phyloP scores from a whole-genome alignment of 1,139 yeast genomes.

The Zygoascus sp. region DNA sequence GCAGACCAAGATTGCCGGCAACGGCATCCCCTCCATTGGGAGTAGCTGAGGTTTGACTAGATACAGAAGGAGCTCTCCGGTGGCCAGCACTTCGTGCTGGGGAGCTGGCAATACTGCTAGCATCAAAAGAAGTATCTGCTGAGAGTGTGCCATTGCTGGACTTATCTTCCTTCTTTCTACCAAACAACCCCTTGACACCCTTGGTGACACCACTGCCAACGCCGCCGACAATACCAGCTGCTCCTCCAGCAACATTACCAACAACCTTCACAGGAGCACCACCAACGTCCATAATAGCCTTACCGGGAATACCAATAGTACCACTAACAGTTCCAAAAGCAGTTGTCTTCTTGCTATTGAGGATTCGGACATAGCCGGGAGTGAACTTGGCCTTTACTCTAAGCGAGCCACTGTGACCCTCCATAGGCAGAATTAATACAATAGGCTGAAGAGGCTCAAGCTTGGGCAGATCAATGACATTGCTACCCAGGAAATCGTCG shows the following conservation, averaged over 20 bases:
- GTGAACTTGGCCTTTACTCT: conserved; percentile 57
- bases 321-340: conserved; percentile 17
- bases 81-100: conserved; percentile 15
- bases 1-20: conserved; percentile 29
- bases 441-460: conserved; percentile 54
- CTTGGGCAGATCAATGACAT: conserved; percentile 53
- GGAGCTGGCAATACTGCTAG: conserved; percentile 17
- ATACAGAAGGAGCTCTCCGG: conserved; percentile 21
- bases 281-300: conserved; percentile 24
- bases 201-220: conserved; percentile 41
- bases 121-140: conserved; percentile 17
- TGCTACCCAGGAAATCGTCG: conserved; percentile 76
- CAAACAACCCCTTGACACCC: conserved; percentile 32
- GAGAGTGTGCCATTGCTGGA: conserved; percentile 19
- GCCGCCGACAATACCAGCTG: conserved; percentile 26
- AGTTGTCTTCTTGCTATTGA: conserved; percentile 26
- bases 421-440: conserved; percentile 52
- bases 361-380: conserved; percentile 61
- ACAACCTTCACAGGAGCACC: conserved; percentile 26
- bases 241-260: conserved; percentile 26
- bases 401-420: conserved; percentile 52
- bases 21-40: conserved; percentile 18
- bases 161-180: conserved; percentile 24
- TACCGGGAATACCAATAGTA: conserved; percentile 22
- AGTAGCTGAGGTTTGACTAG: conserved; percentile 16